Base-by-base conservation (phyloP, 805 yeast species). In the Kuraishia piskuri region DNA sequence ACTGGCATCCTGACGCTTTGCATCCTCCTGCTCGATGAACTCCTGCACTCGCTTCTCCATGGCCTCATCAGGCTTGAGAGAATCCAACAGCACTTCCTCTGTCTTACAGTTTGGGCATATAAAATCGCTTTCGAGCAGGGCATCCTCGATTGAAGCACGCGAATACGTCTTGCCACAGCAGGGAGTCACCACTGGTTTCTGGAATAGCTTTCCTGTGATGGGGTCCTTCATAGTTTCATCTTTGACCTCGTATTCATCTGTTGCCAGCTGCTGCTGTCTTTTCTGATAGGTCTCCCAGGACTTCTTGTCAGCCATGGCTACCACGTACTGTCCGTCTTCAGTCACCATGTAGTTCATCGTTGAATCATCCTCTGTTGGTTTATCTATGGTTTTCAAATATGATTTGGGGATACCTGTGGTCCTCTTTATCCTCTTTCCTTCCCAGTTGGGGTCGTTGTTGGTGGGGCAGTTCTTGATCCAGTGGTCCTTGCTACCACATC, bases 321-420 rank as follows among this genome's bases (percentile, higher is more conserved):
- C 86, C 3, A 94, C 99, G 66, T 88, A 94, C 62, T 91, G 88
- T 50, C 99, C 99, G 37, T 90, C 94, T 51, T 91, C 98, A 31
- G 90, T 90, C 59, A 94, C 82, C 86, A 94, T 82, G 55, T 86
- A 86, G 46, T 82, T 80, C 56, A 75, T 3, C 75, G 74, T 60
- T 73, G 76, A 63, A 79, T 77, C 52, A 70, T 81, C 48, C 80
- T 86, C 45, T 62, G 63, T 78, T 24, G 92, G 92, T 64, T 88
- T 88, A 19, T 88, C 88, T 7, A 94, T 83, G 0, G 96, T 86
- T 60, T 90, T 87, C 68, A 94, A 80, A 68, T 90, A 90, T 36
- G 95, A 86, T 68, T 86, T 87, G 1, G 99, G 99, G 63, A 94
- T 94, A 84, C 99, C 99, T 0, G 98, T 94, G 0, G 97, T 91